Base-by-base conservation (phyloP, 139 green algal genomes). In the Coccomyxa sp. region DNA sequence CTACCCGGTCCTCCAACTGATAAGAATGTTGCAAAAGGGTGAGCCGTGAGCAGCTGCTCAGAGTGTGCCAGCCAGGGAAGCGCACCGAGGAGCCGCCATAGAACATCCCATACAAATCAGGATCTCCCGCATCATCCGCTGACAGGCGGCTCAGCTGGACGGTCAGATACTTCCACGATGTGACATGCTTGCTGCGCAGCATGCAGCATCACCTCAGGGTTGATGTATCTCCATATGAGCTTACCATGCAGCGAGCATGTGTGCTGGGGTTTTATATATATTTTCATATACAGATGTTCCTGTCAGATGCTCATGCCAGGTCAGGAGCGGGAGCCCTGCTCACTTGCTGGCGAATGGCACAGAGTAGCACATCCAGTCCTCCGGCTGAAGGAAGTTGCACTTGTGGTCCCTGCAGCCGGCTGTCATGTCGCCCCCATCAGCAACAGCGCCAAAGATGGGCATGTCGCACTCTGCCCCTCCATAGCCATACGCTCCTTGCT, bases 41-140 rank as follows among this genome's bases (percentile, higher is more conserved):
- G 50, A 58, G 14, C 14, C 12, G 12, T 58, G 44, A 58, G 44
- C 12, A 58, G 10, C 44, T 77, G 34, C 14, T 76, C 33, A 39
- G 24, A 68, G 33, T 50, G 16, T 44, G 33, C 12, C 2, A 29
- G n/a, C n/a, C 73, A 33, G 24, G 76, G 18, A 6, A 31, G 50
- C 50, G 71, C 22, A 36, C 68, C 14, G 24, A 2, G 8, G 73
- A 35, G 22, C 81, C 81, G 27, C 82, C 77, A 39, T 55, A 68
- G 44, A 71, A 82, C 40, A 81, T 16, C 14, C 82, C 78, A 69
- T 82, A 89, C 14, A 90, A 50, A 50, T 90, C 86, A 31, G 86
- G 82, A 68, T 90, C 86, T 7, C 80, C 83, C 1, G 58, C 29
- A 29, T 79, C 70, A 40, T 88, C 73, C 0, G 54, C 73, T 24